phyloP scores from a whole-genome alignment of 2,329 filamentous ascomycete genomes.

The Alternaria tenuissima region DNA sequence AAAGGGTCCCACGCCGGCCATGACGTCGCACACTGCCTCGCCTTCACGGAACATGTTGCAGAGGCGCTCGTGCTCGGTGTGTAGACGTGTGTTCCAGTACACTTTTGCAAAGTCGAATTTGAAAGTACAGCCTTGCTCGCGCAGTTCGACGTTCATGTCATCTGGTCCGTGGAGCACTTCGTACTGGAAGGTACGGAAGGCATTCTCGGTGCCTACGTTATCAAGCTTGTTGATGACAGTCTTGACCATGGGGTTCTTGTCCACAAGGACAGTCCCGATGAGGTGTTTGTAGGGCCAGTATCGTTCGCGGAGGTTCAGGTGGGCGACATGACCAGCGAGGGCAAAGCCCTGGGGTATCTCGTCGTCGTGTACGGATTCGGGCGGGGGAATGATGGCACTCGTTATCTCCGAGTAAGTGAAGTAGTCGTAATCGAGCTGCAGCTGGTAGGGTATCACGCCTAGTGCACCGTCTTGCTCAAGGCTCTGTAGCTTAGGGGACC shows the following conservation, averaged over 20 bases:
- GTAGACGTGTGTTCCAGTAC: conserved; percentile 95
- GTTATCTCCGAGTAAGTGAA: conserved; percentile 91
- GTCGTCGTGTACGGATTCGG: conserved; percentile 77
- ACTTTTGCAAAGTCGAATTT: conserved; percentile 94
- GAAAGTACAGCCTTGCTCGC: conserved; percentile 86
- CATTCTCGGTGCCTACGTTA: conserved; percentile 82
- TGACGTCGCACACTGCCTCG: conserved; percentile 92
- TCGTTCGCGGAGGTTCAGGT: conserved; percentile 85
- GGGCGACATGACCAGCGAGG: conserved; percentile 90
- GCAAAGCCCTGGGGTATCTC: conserved; percentile 89
- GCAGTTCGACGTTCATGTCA: conserved; percentile 83
- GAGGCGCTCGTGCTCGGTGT: conserved; percentile 86
- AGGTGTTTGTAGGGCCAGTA: conserved; percentile 87
- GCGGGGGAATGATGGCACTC: conserved; percentile 71
- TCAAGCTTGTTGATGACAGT: conserved; percentile 98
- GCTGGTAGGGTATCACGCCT: conserved; percentile 75
- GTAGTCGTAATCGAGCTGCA: conserved; percentile 82
- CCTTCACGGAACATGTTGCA: conserved; percentile 79
- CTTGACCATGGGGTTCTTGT: conserved; percentile 82
- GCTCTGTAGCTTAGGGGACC: conserved; percentile 74
- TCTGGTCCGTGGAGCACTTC: conserved; percentile 85
- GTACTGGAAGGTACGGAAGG: conserved; percentile 91
- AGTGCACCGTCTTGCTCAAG: conserved; percentile 74
- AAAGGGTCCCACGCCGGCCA: conserved; percentile 97
- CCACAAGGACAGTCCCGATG: conserved; percentile 83